phyloP scores from a whole-genome alignment of 2,329 filamentous ascomycete species.

The Tolypocladium ophioglossoides region DNA sequence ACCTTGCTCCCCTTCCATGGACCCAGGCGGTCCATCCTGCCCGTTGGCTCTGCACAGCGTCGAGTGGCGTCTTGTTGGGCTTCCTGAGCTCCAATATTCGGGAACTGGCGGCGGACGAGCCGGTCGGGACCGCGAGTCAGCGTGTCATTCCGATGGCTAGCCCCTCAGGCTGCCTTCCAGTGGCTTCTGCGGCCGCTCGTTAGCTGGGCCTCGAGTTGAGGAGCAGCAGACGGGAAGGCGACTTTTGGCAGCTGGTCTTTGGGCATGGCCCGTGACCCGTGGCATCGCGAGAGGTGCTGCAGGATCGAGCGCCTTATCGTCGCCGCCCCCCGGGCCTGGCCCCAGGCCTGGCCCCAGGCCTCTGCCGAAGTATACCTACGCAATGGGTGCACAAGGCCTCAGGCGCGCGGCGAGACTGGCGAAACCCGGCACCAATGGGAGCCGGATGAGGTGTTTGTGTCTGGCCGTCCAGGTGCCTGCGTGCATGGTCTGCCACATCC shows the following conservation, averaged over 20 bases:
- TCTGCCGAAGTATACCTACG: background rate
- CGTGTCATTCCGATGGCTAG: background rate
- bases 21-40: background rate
- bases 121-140: constrained; percentile 3
- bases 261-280: too few relatives aligned
- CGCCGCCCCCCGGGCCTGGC: background rate
- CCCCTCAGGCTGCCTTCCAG: background rate
- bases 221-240: background rate
- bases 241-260: background rate
- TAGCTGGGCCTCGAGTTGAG: background rate
- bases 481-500: background rate
- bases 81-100: background rate
- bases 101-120: background rate
- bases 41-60: background rate
- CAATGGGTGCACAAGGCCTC: background rate
- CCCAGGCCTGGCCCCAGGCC: too few relatives aligned
- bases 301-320: background rate
- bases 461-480: background rate
- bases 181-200: background rate
- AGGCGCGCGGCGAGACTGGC: background rate
- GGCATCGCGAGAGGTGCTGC: background rate
- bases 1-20: background rate
- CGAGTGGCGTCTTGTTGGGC: constrained; percentile 1
- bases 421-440: background rate
- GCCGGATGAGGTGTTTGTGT: background rate